Base-by-base conservation (phyloP, 1,284 basidiomycete genomes). In the Moesziomyces antarcticus region DNA sequence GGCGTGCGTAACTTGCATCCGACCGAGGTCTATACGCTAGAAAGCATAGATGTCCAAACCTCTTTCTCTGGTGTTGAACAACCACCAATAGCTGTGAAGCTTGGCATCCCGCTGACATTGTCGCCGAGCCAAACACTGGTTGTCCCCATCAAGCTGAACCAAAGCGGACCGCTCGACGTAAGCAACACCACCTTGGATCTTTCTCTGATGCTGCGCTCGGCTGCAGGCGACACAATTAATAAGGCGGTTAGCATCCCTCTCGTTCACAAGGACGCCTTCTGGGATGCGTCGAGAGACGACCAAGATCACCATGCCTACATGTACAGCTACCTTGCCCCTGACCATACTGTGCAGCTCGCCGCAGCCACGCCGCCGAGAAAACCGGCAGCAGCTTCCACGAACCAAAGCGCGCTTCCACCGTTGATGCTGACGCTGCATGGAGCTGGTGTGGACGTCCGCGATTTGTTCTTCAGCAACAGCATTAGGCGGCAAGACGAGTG, bases 351-450 rank as follows among this genome's bases (percentile, higher is more conserved):
- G 1, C 60, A 70, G 27, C 24, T 55, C 22, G 52, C 52, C 3
- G 65, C 57, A 3, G 65, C 50, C 80, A 56, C 86, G 2, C 67
- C 67, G 1, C 67, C 67, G 1, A 63, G 52, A 20, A 48, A 49
- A 22, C 21, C 43, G 1, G 33, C 22, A n/a, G 9, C 33, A 5
- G 10, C 25, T 1, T 21, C 27, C 13, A n/a, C 25, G 5, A 22
- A 16, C 13, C 27, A 33, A 0, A 57, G 11, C 18, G 11, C 46
- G 16, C 42, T 64, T 8, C 61, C 67, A 13, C 67, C 89, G 13
- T 89, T 90, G 0, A 86, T 93, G n/a, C 81, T 93, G 27, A 90
- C 90, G 1, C 85, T 93, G 90, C 92, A 93, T 79, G 92, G 92
- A 5, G 92, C 92, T 3, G 92, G 92, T 0, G 90, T 91, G 62